A percentile compares a stretch with the other conserved stretches of the same genome.
Evolutionary conservation across 306 rosid species (phyloP).

Genomic region (Crotalaria pallida): DNA sequence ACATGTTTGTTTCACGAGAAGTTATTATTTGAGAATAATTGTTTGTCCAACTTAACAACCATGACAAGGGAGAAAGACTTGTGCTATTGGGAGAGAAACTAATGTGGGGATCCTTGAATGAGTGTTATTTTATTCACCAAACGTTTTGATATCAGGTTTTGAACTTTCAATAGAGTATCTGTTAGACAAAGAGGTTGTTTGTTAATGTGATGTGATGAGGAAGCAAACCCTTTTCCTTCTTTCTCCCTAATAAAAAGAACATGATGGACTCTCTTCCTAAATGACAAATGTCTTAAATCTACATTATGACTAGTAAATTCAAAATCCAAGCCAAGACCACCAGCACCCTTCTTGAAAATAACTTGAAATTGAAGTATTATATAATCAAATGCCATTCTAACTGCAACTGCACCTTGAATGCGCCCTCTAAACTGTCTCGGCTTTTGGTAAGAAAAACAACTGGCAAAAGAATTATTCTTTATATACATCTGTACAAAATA

Average conservation of each 20-base stretch:
- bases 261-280: constrained; percentile 13
- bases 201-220: constrained; percentile 40
- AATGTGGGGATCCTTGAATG: not conserved
- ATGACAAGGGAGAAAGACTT: not conserved
- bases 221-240: constrained; percentile 37
- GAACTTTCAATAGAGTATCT: constrained; percentile 29
- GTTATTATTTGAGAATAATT: not conserved
- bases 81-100: not conserved
- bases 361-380: constrained; percentile 31
- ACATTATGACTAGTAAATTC: not conserved
- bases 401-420: constrained; percentile 13
- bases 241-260: not conserved
- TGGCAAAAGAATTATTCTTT: not conserved
- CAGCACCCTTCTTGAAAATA: not conserved
- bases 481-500: not conserved
- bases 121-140: constrained; percentile 33
- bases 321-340: not conserved
- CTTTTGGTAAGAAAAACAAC: not conserved
- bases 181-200: constrained; percentile 35
- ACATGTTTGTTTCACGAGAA: not conserved
- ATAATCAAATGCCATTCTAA: constrained; percentile 29
- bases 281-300: constrained; percentile 20
- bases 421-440: not conserved
- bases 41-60: constrained; percentile 21
- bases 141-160: constrained; percentile 41